Conservation (phyloP, 1,284 basidiomycete genomes). For the Trichosporon ovoides region DNA sequence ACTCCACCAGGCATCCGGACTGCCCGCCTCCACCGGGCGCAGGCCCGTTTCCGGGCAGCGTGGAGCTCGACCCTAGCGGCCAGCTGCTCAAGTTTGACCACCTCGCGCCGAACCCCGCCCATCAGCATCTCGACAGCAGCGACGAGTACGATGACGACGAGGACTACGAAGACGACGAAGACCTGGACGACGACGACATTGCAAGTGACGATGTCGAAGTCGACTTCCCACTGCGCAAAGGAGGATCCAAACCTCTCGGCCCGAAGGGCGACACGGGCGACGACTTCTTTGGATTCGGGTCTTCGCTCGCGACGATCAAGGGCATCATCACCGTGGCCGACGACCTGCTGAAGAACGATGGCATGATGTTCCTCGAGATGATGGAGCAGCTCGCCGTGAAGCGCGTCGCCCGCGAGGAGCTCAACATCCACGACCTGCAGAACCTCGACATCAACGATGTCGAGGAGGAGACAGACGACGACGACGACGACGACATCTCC, state of each 20-base stretch:
- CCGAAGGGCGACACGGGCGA: conserved; percentile 49
- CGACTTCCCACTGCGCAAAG: conserved; percentile 18
- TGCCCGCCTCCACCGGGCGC: conserved; percentile 88
- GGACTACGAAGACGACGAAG: conserved; percentile 45
- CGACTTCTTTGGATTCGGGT: conserved; percentile 73
- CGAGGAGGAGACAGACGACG: conserved; percentile 55
- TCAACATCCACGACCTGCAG: conserved; percentile 60
- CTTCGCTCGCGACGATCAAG: conserved; percentile 74
- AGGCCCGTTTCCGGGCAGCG: conserved; percentile 94
- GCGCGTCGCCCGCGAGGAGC: conserved; percentile 85
- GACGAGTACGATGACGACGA: conserved; percentile 44
- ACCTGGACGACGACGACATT: conserved; percentile 58
- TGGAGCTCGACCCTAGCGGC: conserved; percentile 89
- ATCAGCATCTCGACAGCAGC: conserved; percentile 42
- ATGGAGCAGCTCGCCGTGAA: conserved; percentile 98
- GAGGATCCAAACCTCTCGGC: conserved; percentile 25
- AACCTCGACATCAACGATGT: conserved; percentile 36
- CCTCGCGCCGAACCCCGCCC: conserved; percentile 51
- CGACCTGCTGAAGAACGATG: conserved; percentile 96
- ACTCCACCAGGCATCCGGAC: conserved; percentile 75
- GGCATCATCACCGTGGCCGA: conserved; percentile 98
- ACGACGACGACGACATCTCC: conserved; percentile 43
- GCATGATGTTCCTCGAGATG: conserved; percentile 98
- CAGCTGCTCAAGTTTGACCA: conserved; percentile 65
- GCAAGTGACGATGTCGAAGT: conserved; percentile 62